These are phyloP conservation scores for Komagataella kurtzmanii DNA, from an alignment of 805 yeast genomes.

Conservation along the genomic window DNA sequence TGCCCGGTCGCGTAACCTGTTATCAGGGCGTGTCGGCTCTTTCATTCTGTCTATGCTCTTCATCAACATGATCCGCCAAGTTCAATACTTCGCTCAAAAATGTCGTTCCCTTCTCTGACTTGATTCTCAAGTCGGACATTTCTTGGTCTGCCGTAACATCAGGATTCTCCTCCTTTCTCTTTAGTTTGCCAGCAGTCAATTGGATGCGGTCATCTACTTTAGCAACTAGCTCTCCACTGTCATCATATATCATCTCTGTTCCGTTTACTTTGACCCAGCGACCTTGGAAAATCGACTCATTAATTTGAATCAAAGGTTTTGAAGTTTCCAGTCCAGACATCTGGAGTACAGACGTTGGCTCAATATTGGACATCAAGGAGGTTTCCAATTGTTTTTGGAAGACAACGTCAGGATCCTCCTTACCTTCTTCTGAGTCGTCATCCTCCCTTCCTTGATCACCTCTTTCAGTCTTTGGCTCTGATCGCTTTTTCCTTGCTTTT, in stretches of 20 bases:
- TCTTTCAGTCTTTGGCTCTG: not conserved
- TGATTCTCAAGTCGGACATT: not conserved
- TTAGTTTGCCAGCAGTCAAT: slow-evolving; percentile 17
- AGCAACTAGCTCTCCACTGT: slow-evolving; percentile 19
- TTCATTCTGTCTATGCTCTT: not conserved
- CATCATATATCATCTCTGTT: slow-evolving; percentile 35
- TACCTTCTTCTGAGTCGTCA: not conserved
- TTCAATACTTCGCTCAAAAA: not conserved
- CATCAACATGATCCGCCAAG: not conserved
- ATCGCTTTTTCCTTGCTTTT: not conserved
- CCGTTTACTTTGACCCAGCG: slow-evolving; percentile 72
- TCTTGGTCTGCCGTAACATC: not conserved
- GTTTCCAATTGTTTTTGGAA: not conserved
- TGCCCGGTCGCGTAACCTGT: not conserved
- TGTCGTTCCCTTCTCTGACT: not conserved
- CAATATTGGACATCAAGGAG: not conserved
- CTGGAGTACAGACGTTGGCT: slow-evolving; percentile 21
- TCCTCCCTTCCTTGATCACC: not conserved
- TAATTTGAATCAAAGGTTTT: slow-evolving; percentile 43
- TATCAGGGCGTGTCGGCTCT: not conserved
- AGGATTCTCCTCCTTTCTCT: not conserved
- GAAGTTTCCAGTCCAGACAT: slow-evolving; percentile 41
- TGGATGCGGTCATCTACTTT: slow-evolving; percentile 16
- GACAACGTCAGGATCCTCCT: not conserved
- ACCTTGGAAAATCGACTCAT: slow-evolving; percentile 54